Evolutionary conservation across 2,329 filamentous ascomycete species (phyloP).

Genomic region (Ilyonectria sp.): DNA sequence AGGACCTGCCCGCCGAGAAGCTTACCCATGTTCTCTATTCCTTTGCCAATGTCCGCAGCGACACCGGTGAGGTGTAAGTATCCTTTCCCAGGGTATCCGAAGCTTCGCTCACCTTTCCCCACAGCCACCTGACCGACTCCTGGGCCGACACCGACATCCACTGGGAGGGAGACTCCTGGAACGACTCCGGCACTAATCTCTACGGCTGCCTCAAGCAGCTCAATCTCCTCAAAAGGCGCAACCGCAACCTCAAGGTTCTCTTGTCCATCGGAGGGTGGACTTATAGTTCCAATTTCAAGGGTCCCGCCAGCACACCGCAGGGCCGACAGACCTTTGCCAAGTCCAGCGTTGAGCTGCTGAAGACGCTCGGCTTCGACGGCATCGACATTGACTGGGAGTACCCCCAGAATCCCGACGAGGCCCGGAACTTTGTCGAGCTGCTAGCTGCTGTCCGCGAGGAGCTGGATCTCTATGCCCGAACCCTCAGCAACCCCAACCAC

Average conservation of each 20-base stretch:
- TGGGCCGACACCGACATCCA: constrained; percentile 83
- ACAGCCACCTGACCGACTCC: constrained; percentile 68
- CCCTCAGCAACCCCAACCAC: constrained; percentile 55
- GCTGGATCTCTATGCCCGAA: constrained; percentile 70
- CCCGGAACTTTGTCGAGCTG: constrained; percentile 71
- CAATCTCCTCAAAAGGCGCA: constrained; percentile 83
- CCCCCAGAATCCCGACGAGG: constrained; percentile 69
- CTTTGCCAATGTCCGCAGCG: constrained; percentile 87
- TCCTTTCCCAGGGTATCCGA: background rate
- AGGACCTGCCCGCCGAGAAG: constrained; percentile 84
- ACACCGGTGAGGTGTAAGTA: constrained; percentile 82
- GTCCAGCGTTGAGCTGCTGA: constrained; percentile 81
- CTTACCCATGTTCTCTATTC: constrained; percentile 92
- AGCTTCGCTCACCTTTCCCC: constrained; percentile 20
- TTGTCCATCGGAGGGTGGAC: constrained; percentile 95
- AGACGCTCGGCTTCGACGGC: constrained; percentile 84
- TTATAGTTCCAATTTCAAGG: constrained; percentile 87
- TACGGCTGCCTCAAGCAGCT: constrained; percentile 94
- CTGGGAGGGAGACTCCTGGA: constrained; percentile 78
- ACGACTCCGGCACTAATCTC: constrained; percentile 82
- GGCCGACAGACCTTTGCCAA: constrained; percentile 82
- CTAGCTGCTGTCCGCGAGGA: constrained; percentile 69
- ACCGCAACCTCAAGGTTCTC: constrained; percentile 88
- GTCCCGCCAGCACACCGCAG: constrained; percentile 77
- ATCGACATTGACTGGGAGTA: constrained; percentile 81